Conservation (phyloP, 768 basidiomycete genomes). For the Russula sp. region DNA sequence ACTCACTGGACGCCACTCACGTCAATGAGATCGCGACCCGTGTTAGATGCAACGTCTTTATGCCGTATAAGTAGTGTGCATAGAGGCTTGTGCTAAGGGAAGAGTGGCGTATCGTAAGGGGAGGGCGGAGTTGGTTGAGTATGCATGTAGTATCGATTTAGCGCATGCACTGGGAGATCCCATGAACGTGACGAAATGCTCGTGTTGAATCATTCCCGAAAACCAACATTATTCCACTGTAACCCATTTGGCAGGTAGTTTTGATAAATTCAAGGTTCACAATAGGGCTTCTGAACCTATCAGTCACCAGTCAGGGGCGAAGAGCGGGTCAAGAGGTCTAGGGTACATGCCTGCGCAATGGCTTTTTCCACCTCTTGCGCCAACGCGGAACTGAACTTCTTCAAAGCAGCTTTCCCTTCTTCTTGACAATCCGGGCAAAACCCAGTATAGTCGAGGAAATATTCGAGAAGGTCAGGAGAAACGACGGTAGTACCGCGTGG, state of each 20-base stretch:
- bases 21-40: neutral
- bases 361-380: conserved; percentile 17
- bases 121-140: neutral
- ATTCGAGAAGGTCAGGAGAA: conserved; percentile 9
- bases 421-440: conserved; percentile 16
- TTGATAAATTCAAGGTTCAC: conserved; percentile 1
- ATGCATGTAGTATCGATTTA: neutral
- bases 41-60: neutral
- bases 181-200: neutral
- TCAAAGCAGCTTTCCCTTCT: conserved; percentile 13
- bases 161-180: neutral
- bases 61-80: neutral
- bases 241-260: neutral
- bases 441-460: neutral
- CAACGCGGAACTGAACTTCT: conserved; percentile 11
- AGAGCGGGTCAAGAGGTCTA: neutral
- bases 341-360: conserved; percentile 10
- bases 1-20: neutral
- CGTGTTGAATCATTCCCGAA: neutral
- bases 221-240: neutral
- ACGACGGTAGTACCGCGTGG: conserved; percentile 14
- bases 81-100: neutral
- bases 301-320: neutral
- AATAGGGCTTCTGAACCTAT: conserved; percentile 17
- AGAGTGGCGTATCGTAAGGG: neutral